phyloP scores from a whole-genome alignment of 2,329 filamentous ascomycete genomes.

The Calonectria pauciramosa region DNA sequence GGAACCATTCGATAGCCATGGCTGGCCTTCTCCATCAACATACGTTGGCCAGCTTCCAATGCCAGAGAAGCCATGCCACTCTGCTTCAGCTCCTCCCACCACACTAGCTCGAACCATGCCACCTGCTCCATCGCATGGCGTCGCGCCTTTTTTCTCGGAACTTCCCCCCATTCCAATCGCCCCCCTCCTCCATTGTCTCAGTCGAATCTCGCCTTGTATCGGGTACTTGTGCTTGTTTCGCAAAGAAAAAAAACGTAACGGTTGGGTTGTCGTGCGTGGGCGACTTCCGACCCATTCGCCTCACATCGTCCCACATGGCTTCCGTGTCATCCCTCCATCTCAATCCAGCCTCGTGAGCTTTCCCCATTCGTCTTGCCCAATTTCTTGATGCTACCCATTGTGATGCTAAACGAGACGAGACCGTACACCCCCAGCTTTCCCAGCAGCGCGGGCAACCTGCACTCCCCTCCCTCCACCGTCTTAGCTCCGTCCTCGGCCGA shows the following conservation, averaged over 20 bases:
- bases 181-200: constrained; percentile 1
- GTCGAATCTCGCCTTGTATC: constrained; percentile 16
- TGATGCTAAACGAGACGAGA: neutral
- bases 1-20: neutral
- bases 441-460: constrained; percentile 9
- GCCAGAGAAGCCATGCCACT: neutral
- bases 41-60: neutral
- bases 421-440: neutral
- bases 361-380: constrained; percentile 9
- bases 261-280: neutral
- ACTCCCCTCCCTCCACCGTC: neutral
- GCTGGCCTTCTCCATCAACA: constrained; percentile 5
- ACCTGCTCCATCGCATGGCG: neutral
- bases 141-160: constrained; percentile 18
- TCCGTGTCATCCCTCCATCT: constrained; percentile 5
- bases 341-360: neutral
- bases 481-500: neutral
- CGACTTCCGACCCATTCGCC: neutral
- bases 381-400: neutral
- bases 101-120: constrained; percentile 14
- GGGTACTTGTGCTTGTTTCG: constrained; percentile 9
- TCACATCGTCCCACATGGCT: constrained; percentile 19
- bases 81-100: constrained; percentile 3
- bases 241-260: neutral
- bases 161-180: neutral